Evolutionary conservation across 1,284 basidiomycete genomes (phyloP).

Genomic region (Laetiporus sulphureus): DNA sequence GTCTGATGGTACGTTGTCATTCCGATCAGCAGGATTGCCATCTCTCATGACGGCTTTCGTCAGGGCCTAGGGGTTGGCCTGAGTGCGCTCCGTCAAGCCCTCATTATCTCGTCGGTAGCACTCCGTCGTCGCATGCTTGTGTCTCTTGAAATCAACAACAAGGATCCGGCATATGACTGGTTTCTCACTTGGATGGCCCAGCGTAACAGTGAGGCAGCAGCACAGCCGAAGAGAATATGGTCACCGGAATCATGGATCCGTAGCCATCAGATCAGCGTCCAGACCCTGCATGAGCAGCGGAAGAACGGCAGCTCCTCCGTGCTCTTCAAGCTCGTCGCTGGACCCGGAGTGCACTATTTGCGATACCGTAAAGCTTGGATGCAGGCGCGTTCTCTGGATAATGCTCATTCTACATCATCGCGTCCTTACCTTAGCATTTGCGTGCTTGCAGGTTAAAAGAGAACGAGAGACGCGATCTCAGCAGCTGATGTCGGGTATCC

Average conservation of each 20-base stretch:
- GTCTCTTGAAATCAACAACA: constrained; percentile 93
- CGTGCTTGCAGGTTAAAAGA: constrained; percentile 69
- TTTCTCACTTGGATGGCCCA: constrained; percentile 96
- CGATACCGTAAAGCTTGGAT: constrained; percentile 91
- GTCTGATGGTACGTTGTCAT: constrained; percentile 71
- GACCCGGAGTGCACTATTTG: constrained; percentile 93
- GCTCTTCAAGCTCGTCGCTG: constrained; percentile 90
- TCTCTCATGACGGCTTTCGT: too few species aligned
- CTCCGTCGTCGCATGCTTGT: constrained; percentile 90
- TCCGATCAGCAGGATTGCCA: neutral
- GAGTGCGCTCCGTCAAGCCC: constrained; percentile 65
- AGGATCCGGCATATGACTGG: constrained; percentile 95
- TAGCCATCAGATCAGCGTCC: constrained; percentile 91
- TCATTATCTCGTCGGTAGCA: constrained; percentile 64
- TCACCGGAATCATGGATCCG: constrained; percentile 48
- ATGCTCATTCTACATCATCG: too few species aligned
- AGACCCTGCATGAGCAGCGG: constrained; percentile 84
- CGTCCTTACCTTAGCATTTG: too few species aligned
- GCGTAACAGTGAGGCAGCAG: constrained; percentile 31
- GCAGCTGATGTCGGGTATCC: constrained; percentile 85
- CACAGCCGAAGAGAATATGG: constrained; percentile 21
- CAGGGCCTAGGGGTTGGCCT: constrained; percentile 86
- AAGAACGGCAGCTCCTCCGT: constrained; percentile 86
- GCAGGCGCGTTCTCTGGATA: constrained; percentile 67
- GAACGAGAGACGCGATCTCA: constrained; percentile 92